Evolutionary conservation across 495 filamentous ascomycete species (phyloP), one percentile per base, ranked within the genome.

Genomic region (Hypoxylon trugodes): DNA sequence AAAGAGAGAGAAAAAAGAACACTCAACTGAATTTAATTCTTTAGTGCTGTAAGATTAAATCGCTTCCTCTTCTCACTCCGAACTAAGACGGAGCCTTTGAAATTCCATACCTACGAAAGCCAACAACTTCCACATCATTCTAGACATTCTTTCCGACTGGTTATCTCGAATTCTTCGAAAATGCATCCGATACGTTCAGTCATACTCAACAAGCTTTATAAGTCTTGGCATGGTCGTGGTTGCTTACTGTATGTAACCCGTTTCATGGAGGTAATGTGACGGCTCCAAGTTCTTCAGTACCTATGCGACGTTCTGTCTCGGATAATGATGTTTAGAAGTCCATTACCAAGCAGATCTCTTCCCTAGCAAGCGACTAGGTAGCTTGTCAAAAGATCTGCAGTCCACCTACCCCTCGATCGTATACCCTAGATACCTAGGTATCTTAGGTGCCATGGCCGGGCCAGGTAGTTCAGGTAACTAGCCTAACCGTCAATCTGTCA

Each of bases 181-280:
- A 43, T 18, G 38, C 40, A 53, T 61, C 57, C 32, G 41, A 56
- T 54, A 51, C 51, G 41, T 42, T 22, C 49, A 25, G 16, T 25
- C 41, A 50, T 54, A 49, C 12, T 53, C 58, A 62, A 62, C 64
- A 62, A 67, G 64, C 64, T 67, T 62, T 49, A 52, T 36, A 49
- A 15, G 40, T 54, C 64, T 67, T 67, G 64, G 64, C 64, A 55
- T 53, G 40, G 58, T 58, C 52, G 47, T 58, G 37, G 52, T 59
- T 67, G 64, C 64, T 67, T 67, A 67, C 64, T 67, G 64, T 67
- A 62, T 62, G 64, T 67, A 67, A 59, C 64, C 58, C 58, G 62
- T 53, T 33, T 47, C 49, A 67, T 46, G 53, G 46, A 62, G 53
- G 64, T 59, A 61, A 67, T 67, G 64, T 67, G 58, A 61, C 52